Evolutionary conservation across 225 moss, liverwort and hornwort genomes (phyloP), one percentile per base, ranked within the genome.

Genomic region (Pleurozium schreberi): DNA sequence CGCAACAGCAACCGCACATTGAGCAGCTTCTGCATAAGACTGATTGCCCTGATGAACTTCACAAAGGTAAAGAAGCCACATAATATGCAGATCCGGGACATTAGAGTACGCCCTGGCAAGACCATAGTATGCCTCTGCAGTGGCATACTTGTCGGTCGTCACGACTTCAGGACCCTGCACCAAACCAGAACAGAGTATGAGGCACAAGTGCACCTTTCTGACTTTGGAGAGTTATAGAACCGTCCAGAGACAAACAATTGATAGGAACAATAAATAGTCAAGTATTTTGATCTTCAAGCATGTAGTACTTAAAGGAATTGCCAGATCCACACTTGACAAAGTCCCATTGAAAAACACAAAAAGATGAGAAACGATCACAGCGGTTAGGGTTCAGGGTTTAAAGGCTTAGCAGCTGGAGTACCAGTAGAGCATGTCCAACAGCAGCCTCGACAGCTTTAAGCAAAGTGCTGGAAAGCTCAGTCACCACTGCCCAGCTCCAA

Each of bases 21-120:
- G 99, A 63, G 97, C 97, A 92, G 99, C 96, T 92, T 99, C 99
- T 85, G 99, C 99, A 94, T 96, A 99, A 53, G 99, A 99, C 85
- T 97, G 99, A 85, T 97, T 99, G 83, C 95, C 96, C 88, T 99
- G 99, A 91, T 99, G 99, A 89, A 96, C 96, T 89, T 99, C 99
- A 92, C 97, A 97, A 71, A 99, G 93, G 90, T 99, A 97, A 47
- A 97, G 94, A 91, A 99, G 96, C 99, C 97, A 99, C 99, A 99
- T 97, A 62, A 99, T 97, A 81, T 97, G 97, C 53, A 99, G 93
- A 93, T 99, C 99, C 87, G 99, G 99, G 58, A 99, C 99, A 93
- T 96, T 95, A 61, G 99, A 96, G 89, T 97, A 99, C 67, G 97
- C 99, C 95, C 95, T 95, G 50, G 99, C 99, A 91, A 97, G 92